Evolutionary conservation across 2,329 filamentous ascomycete species (phyloP), one percentile per base, ranked within the genome.

Genomic region (Thelonectria discophora): DNA sequence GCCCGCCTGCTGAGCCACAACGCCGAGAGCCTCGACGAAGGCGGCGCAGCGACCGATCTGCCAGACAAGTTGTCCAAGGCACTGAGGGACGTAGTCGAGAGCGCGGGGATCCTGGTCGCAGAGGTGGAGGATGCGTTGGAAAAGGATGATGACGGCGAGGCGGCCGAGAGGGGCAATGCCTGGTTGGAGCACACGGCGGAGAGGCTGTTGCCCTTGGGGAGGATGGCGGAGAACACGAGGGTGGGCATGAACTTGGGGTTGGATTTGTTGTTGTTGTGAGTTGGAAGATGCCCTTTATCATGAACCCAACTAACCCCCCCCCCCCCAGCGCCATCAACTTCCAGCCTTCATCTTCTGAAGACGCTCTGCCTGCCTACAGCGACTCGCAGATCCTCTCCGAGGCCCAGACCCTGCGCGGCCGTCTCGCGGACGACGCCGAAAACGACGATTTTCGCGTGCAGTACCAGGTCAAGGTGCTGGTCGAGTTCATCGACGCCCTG

Each of bases 361-460:
- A 58, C 40, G 68, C 71, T 27, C 70, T 73, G 30, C 72, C 72
- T 0, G 66, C 69, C 0, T 74, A 74, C 30, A 67, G 65, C 57
- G 70, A 65, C 60, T 69, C 69, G 10, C 72, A 74, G 60, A 68
- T 74, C 4, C 60, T 72, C 1, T 67, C 71, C 24, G 69, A 70
- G 27, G 62, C 62, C n/a, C 49, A 65, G 9, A 62, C 49, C 9
- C 48, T 74, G 12, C 68, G 68, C 8, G 55, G 54, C n/a, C 60
- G 64, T 5, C 55, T 73, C 12, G 30, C 49, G 6, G 55, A 63
- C 1, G 65, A 69, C 10, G 42, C 62, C 2, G 67, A 69, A 18
- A 66, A 57, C 2, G 66, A 73, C 42, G 66, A 72, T 6, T 53
- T 45, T 6, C 64, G 65, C 3, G 57, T 71, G 7, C 68, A 66